Evolutionary conservation across 2,329 filamentous ascomycete species (phyloP).

Genomic region (Exophiala calicioides): DNA sequence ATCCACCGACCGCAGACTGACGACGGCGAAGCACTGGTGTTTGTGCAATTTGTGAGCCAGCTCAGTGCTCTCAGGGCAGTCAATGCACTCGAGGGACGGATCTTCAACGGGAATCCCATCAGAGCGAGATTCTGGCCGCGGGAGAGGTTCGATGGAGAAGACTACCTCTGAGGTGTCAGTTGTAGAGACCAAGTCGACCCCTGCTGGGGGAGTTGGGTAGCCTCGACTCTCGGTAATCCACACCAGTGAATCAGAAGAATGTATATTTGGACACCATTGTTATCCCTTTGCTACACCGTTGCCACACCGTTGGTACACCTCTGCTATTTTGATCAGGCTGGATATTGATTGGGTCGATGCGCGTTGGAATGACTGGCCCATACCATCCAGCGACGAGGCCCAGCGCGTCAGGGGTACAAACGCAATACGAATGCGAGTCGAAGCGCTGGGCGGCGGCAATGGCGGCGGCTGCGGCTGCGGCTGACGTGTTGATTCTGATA

Average conservation of each 20-base stretch:
- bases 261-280: too few species aligned
- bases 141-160: slow-evolving; percentile 69
- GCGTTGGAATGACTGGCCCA: too few species aligned
- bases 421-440: neutral
- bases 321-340: too few species aligned
- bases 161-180: slow-evolving; percentile 21
- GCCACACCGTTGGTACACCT: too few species aligned
- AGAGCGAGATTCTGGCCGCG: slow-evolving; percentile 77
- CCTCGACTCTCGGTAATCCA: too few species aligned
- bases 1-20: slow-evolving; percentile 50
- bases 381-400: neutral
- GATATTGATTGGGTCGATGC: too few species aligned
- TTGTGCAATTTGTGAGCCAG: slow-evolving; percentile 87
- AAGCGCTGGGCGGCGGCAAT: too few species aligned
- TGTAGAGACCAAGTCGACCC: too few species aligned
- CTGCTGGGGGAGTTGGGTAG: neutral
- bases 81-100: slow-evolving; percentile 80
- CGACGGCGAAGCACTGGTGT: slow-evolving; percentile 65
- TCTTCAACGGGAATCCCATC: slow-evolving; percentile 86
- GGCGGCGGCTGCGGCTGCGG: too few species aligned
- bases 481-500: too few species aligned
- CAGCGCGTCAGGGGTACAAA: neutral
- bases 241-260: too few species aligned
- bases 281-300: too few species aligned
- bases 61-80: slow-evolving; percentile 85